phyloP scores from a whole-genome alignment of 345 rosid genomes.

The Psidium guajava region DNA sequence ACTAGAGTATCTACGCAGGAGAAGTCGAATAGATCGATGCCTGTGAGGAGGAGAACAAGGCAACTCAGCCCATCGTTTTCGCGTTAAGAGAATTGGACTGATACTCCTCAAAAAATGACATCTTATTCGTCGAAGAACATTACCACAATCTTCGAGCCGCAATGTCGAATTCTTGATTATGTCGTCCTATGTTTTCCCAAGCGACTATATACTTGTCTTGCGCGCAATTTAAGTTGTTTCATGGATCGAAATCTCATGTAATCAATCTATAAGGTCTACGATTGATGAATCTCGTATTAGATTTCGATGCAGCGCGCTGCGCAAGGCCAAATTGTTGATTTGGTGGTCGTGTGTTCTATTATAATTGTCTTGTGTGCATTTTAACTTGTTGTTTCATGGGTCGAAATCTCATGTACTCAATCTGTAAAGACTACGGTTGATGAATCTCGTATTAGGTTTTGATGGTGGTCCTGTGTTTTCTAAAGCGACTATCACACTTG shows the following conservation, averaged over 20 bases:
- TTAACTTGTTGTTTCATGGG: background rate
- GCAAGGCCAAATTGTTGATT: background rate
- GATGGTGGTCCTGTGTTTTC: background rate
- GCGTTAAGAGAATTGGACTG: background rate
- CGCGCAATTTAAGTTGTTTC: background rate
- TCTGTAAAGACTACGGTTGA: background rate
- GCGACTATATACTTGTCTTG: background rate
- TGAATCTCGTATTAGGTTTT: too few relatives aligned
- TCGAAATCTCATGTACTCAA: background rate
- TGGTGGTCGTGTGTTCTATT: background rate
- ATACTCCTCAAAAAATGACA: background rate
- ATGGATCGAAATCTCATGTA: too few relatives aligned
- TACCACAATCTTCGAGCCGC: background rate
- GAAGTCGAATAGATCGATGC: background rate
- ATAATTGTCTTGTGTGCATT: background rate
- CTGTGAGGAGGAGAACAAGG: background rate
- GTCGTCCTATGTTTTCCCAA: background rate
- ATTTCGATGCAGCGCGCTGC: too few relatives aligned
- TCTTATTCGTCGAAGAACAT: background rate
- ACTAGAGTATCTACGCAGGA: background rate
- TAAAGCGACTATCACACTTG: background rate
- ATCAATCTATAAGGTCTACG: too few relatives aligned
- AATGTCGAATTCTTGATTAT: background rate
- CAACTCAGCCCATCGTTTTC: background rate
- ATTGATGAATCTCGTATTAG: too few relatives aligned